Evolutionary conservation across 2,329 filamentous ascomycete species (phyloP).

Genomic region (Exophiala lecanii-corni): DNA sequence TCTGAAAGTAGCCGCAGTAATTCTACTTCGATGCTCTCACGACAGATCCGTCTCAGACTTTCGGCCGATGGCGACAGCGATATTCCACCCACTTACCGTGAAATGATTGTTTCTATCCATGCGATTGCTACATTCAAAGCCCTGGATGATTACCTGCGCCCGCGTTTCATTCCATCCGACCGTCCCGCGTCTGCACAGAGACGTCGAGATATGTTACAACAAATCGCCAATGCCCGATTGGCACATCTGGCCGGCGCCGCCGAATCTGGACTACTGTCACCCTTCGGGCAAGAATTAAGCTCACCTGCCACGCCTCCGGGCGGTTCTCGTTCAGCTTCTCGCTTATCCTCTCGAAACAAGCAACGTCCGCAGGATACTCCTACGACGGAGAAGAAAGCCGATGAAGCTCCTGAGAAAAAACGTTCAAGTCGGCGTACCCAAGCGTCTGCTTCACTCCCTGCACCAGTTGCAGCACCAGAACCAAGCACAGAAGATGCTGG

Average conservation of each 20-base stretch:
- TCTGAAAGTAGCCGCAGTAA: conserved; percentile 87
- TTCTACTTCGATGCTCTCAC: conserved; percentile 91
- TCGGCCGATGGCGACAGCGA: conserved; percentile 86
- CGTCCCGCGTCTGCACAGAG: conserved; percentile 60
- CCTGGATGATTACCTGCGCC: conserved; percentile 89
- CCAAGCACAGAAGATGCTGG: conserved; percentile 59
- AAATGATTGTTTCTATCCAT: conserved; percentile 98
- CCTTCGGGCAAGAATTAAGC: conserved; percentile 23
- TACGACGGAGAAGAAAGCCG: conserved; percentile 28
- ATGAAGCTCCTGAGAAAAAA: conserved; percentile 44
- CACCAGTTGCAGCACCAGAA: conserved; percentile 49
- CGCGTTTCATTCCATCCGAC: conserved; percentile 77
- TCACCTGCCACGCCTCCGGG: conserved; percentile 10
- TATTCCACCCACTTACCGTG: conserved; percentile 80
- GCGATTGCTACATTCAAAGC: conserved; percentile 98
- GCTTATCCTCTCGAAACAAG: conserved; percentile 32
- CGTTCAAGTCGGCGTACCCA: conserved; percentile 60
- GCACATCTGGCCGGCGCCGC: conserved; percentile 44
- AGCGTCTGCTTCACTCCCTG: conserved; percentile 49
- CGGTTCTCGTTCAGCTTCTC: conserved; percentile 45
- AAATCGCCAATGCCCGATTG: conserved; percentile 64
- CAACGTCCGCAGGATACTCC: conserved; percentile 13
- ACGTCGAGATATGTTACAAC: conserved; percentile 63
- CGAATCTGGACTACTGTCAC: conserved; percentile 28
- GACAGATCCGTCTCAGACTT: conserved; percentile 85